Evolutionary conservation across 495 filamentous ascomycete genomes (phyloP).

Genomic region (Jackrogersella minutella): DNA sequence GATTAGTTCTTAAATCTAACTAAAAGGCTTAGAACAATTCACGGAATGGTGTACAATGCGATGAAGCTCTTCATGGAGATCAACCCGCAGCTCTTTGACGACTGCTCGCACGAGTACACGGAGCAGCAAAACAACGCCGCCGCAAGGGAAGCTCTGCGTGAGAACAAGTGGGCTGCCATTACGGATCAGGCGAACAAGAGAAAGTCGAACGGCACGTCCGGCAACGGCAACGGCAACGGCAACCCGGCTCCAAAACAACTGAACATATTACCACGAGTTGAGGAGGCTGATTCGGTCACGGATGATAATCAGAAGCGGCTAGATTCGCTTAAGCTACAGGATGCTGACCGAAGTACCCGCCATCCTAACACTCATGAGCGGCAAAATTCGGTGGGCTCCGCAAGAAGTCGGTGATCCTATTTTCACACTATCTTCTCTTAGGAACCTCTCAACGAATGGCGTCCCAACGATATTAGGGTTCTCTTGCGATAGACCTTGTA

Average conservation of each 20-base stretch:
- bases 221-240: constrained; percentile 38
- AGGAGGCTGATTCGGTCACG: constrained; percentile 77
- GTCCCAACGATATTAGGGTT: constrained; percentile 19
- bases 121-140: constrained; percentile 91
- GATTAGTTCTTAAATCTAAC: constrained; percentile 19
- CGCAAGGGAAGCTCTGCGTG: constrained; percentile 74
- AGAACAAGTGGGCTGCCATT: constrained; percentile 87
- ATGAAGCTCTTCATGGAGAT: constrained; percentile 99
- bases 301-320: constrained; percentile 86
- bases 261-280: constrained; percentile 55
- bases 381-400: constrained; percentile 59
- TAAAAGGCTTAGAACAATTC: constrained; percentile 78
- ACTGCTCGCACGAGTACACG: constrained; percentile 98
- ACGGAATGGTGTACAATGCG: constrained; percentile 99
- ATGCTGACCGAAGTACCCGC: constrained; percentile 60
- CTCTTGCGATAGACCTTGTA: constrained; percentile 37
- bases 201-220: constrained; percentile 44
- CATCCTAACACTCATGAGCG: constrained; percentile 57
- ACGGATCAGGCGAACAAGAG: constrained; percentile 76
- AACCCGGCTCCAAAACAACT: constrained; percentile 49
- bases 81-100: constrained; percentile 97
- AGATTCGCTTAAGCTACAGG: constrained; percentile 84
- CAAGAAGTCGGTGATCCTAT: constrained; percentile 54
- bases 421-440: constrained; percentile 11
- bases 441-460: constrained; percentile 8